Evolutionary conservation across 2,329 filamentous ascomycete genomes (phyloP).

Genomic region (Paecilomyces niveus): DNA sequence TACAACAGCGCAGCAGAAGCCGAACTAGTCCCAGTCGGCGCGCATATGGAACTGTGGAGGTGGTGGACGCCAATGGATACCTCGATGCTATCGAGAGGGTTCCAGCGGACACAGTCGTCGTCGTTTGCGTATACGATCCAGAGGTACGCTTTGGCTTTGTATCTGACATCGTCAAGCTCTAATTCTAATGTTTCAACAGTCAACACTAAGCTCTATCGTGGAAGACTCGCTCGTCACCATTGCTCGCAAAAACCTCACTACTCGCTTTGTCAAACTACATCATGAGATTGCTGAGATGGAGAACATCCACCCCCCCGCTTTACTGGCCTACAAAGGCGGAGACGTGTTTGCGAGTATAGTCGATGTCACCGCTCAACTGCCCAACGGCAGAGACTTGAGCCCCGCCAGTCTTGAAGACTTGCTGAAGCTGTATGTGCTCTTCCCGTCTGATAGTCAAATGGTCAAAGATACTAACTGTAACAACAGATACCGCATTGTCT

Average conservation of each 20-base stretch:
- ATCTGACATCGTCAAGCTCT: not conserved
- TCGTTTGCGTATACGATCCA: conserved; percentile 89
- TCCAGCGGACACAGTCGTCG: conserved; percentile 69
- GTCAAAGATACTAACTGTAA: conserved; percentile 2
- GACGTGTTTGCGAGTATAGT: conserved; percentile 88
- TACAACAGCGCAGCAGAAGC: conserved; percentile 60
- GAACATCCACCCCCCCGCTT: conserved; percentile 74
- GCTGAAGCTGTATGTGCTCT: conserved; percentile 45
- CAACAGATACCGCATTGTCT: not conserved
- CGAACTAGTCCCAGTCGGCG: conserved; percentile 70
- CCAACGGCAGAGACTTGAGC: conserved; percentile 46
- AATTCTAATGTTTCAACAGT: conserved; percentile 44
- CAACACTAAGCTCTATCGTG: conserved; percentile 68
- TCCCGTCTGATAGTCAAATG: not conserved
- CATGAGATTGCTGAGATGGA: conserved; percentile 93
- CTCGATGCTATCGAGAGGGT: conserved; percentile 96
- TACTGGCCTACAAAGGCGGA: conserved; percentile 82
- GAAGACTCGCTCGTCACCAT: conserved; percentile 71
- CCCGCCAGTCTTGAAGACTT: conserved; percentile 51
- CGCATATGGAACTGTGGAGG: conserved; percentile 70
- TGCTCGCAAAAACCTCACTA: conserved; percentile 61
- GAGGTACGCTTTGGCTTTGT: conserved; percentile 51
- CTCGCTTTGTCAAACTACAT: conserved; percentile 86
- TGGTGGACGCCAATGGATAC: conserved; percentile 84
- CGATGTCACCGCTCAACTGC: conserved; percentile 79